Evolutionary conservation across 352 stramenopile genomes (phyloP), one percentile per base, ranked within the genome.

Genomic region (Lagenidium giganteum): DNA sequence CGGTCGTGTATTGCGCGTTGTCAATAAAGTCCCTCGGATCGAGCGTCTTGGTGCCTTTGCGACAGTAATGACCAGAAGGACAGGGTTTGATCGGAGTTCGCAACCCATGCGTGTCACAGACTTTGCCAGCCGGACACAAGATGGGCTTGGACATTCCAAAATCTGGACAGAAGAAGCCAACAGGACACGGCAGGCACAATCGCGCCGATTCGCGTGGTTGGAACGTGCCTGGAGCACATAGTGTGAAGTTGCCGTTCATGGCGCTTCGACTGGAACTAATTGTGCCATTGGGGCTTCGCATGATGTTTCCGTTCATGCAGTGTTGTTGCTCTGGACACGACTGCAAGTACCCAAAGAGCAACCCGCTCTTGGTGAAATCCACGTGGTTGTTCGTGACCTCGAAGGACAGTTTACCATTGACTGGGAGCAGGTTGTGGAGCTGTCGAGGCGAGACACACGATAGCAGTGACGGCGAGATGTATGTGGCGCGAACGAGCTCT

Each of bases 81-180:
- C 95, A 98, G 13, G 53, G 54, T 23, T 71, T 90, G 0, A 64
- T 59, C 5, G 93, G 83, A 3, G 62, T 57, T 9, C 62, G 44
- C 3, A 98, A 60, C 0, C 85, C 87, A 21, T 96, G 64, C n/a
- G 67, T 55, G 50, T 96, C 76, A 54, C 95, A 98, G 26, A 98
- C 89, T 48, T 74, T 84, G 2, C 95, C 95, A 22, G 82, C 61
- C n/a, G 75, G 83, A 48, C 95, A 98, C 23, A 96, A 26, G 1
- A 96, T 23, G 2, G 94, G 93, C 39, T 83, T 82, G 13, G 63
- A 37, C 30, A 96, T 62, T 8, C 95, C 93, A 51, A 81, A 74
- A 41, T 95, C 69, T 1, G 95, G 93, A 39, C 95, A 98, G 30
- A 91, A 89, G 54, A 82, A 98, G 0, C 95, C 95, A 26, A 98